A percentile compares a stretch with the other conserved stretches of the same genome.
Conservation (phyloP, 495 filamentous ascomycete species). For the Neurospora hispaniola region DNA sequence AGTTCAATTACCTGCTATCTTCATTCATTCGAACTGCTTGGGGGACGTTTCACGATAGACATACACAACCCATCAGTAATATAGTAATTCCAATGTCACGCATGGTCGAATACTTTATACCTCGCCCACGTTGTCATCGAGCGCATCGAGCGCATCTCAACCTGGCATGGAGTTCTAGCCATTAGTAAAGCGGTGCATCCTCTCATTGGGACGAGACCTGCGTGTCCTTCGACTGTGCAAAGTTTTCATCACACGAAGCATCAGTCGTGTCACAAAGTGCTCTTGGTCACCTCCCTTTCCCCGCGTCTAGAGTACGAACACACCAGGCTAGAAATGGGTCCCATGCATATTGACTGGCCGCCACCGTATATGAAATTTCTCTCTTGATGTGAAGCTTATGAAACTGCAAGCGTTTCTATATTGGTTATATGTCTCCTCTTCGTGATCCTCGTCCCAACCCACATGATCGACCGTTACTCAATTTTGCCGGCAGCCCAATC, state of each 20-base stretch:
- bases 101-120: background rate
- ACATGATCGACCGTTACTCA: slow-evolving; percentile 16
- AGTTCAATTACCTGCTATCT: background rate
- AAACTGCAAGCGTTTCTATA: too few relatives aligned
- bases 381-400: slow-evolving; percentile 1
- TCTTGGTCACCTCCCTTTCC: background rate
- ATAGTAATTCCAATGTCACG: slow-evolving; percentile 20
- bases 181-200: background rate
- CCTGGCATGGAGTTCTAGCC: background rate
- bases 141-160: background rate
- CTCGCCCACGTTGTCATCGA: background rate
- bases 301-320: background rate
- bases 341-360: background rate
- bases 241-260: background rate
- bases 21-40: background rate
- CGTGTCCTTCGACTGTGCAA: background rate
- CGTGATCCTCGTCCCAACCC: background rate
- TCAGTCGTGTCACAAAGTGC: background rate
- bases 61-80: slow-evolving; percentile 25
- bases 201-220: background rate
- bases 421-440: background rate
- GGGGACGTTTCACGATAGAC: slow-evolving; percentile 25
- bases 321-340: background rate
- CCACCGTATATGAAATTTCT: background rate
- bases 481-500: slow-evolving; percentile 58